Conservation (phyloP, 2,329 filamentous ascomycete species). For the Bertia moriformis region DNA sequence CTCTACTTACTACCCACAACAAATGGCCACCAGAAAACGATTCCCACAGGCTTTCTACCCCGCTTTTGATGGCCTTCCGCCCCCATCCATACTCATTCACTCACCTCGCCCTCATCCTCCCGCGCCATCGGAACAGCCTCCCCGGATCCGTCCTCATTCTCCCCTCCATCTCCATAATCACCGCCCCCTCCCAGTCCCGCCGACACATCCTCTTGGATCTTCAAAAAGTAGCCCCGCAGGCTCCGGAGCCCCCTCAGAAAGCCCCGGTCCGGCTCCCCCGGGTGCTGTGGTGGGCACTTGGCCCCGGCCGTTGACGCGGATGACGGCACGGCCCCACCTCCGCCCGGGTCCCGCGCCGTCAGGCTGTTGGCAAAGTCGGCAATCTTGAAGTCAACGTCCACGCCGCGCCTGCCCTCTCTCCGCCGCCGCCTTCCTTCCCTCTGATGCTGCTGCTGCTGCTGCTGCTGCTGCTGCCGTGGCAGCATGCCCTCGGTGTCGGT, state of each 20-base stretch:
- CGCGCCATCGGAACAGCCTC: conserved; percentile 2
- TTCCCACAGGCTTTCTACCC: no score
- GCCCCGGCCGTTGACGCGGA: conserved; percentile 42
- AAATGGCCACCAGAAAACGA: no score
- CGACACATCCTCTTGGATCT: conserved; percentile 68
- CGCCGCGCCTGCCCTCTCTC: conserved; percentile 23
- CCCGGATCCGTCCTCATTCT: conserved; percentile 2
- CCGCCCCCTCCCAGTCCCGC: conserved; percentile 32
- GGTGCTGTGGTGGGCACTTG: conserved; percentile 69
- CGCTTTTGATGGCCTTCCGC: no score
- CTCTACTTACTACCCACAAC: no score
- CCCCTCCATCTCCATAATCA: conserved; percentile 3
- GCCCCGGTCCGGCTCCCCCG: conserved; percentile 68
- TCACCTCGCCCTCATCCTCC: conserved; percentile 1
- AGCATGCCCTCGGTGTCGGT: conserved; percentile 37
- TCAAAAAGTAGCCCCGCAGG: conserved; percentile 69
- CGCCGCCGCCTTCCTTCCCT: conserved; percentile 12
- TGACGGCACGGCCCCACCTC: conserved; percentile 73
- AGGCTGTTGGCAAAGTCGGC: conserved; percentile 98
- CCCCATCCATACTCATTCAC: no score
- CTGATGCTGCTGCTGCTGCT: conserved; percentile 31
- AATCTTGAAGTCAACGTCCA: conserved; percentile 81
- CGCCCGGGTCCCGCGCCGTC: conserved; percentile 59
- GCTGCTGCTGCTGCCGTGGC: conserved; percentile 13
- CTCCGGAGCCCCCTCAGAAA: conserved; percentile 72